Evolutionary conservation across 1,139 yeast genomes (phyloP).

Genomic region (Taphrina wiesneri): DNA sequence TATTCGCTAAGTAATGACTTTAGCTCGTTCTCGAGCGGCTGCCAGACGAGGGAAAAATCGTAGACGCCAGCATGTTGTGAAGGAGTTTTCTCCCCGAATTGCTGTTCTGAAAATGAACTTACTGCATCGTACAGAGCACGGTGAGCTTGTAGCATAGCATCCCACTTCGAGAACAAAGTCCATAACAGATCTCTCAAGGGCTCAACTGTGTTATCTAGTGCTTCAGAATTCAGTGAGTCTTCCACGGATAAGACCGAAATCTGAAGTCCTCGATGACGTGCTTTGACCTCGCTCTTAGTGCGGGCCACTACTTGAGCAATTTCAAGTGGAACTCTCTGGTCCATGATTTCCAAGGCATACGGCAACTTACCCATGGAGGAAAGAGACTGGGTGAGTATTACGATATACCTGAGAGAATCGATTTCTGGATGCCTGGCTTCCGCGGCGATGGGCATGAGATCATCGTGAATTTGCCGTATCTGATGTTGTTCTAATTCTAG

Average conservation of each 20-base stretch:
- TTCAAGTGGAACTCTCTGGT: slow-evolving; percentile 54
- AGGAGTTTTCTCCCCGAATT: background rate
- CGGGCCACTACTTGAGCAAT: slow-evolving; percentile 58
- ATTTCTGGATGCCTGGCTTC: slow-evolving; percentile 46
- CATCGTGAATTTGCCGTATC: background rate
- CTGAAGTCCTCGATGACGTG: slow-evolving; percentile 17
- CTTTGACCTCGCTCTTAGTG: slow-evolving; percentile 64
- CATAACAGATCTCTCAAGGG: slow-evolving; percentile 34
- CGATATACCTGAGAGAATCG: slow-evolving; percentile 60
- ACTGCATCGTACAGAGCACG: slow-evolving; percentile 31
- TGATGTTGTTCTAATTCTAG: slow-evolving; percentile 18
- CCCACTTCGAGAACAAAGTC: slow-evolving; percentile 36
- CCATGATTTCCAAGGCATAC: slow-evolving; percentile 59
- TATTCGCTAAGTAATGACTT: slow-evolving; percentile 31
- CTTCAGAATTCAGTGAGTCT: background rate
- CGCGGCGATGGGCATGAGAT: background rate
- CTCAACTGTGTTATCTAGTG: slow-evolving; percentile 10
- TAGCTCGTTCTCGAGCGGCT: slow-evolving; percentile 34
- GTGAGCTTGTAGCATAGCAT: slow-evolving; percentile 35
- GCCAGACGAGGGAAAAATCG: slow-evolving; percentile 33
- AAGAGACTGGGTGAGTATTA: slow-evolving; percentile 59
- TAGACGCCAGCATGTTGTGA: slow-evolving; percentile 7
- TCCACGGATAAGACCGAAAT: background rate
- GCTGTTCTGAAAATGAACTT: background rate
- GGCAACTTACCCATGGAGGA: slow-evolving; percentile 64